These are phyloP conservation scores for Neofusicoccum parvum DNA, from an alignment of 2,329 filamentous ascomycete genomes.

Conservation along the genomic window DNA sequence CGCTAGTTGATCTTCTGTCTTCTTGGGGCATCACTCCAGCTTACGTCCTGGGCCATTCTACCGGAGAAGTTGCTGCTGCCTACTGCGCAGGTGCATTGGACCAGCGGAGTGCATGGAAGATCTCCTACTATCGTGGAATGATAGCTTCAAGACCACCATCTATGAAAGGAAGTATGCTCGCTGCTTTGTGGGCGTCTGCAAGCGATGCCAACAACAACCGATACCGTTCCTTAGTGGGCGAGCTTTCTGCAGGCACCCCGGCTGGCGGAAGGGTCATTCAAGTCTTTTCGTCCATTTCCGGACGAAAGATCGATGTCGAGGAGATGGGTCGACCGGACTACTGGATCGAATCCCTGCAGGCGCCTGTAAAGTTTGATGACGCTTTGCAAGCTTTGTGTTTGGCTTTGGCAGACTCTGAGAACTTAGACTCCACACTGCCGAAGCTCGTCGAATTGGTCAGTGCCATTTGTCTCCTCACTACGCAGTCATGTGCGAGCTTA, in stretches of 20 bases:
- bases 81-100: conserved; percentile 24
- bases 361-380: conserved; percentile 38
- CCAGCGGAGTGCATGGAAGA: conserved; percentile 17
- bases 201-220: conserved; percentile 20
- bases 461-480: background rate
- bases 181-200: conserved; percentile 27
- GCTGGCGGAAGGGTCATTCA: background rate
- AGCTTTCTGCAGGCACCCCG: background rate
- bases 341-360: conserved; percentile 42
- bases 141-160: conserved; percentile 21
- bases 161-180: conserved; percentile 28
- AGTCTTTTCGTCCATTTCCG: conserved; percentile 6
- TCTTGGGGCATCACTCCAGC: conserved; percentile 31
- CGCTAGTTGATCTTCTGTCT: conserved; percentile 30
- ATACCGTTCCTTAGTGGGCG: conserved; percentile 26
- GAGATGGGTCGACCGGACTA: conserved; percentile 27
- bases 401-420: conserved; percentile 28
- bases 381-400: conserved; percentile 24
- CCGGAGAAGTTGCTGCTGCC: conserved; percentile 24
- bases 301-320: background rate
- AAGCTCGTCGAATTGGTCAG: conserved; percentile 27
- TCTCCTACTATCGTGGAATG: conserved; percentile 24
- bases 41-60: conserved; percentile 28
- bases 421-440: conserved; percentile 39
- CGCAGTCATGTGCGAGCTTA: background rate